Evolutionary conservation across 768 basidiomycete species (phyloP).

Genomic region (Phanerochaete sordida): DNA sequence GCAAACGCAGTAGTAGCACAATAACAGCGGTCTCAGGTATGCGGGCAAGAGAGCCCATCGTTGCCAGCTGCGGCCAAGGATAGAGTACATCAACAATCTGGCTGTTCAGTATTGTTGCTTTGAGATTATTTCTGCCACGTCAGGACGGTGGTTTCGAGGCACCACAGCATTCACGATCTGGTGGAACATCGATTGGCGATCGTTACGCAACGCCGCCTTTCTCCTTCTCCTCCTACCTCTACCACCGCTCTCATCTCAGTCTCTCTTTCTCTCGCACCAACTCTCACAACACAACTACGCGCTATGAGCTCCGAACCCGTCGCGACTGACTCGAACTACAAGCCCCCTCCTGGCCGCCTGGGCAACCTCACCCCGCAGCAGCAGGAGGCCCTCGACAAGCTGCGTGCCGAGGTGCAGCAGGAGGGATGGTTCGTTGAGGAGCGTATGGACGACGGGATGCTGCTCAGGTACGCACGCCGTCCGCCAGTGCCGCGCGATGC

Average conservation of each 20-base stretch:
- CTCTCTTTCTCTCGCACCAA: neutral
- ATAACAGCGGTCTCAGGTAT: neutral
- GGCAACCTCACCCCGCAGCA: slow-evolving; percentile 73
- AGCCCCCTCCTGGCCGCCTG: slow-evolving; percentile 65
- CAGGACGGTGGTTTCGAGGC: neutral
- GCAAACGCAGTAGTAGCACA: too few species aligned
- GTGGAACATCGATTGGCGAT: slow-evolving; percentile 5
- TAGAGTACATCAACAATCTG: neutral
- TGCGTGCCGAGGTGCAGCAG: slow-evolving; percentile 60
- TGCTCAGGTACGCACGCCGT: slow-evolving; percentile 51
- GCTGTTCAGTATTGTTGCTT: neutral
- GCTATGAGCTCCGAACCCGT: neutral
- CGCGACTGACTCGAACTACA: slow-evolving; percentile 62
- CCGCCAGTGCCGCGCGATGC: neutral
- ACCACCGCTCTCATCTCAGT: neutral
- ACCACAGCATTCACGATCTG: neutral
- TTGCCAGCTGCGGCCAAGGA: too few species aligned
- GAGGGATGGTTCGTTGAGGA: slow-evolving; percentile 58
- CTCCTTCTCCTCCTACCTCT: neutral
- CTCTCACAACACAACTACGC: neutral
- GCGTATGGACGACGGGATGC: slow-evolving; percentile 66
- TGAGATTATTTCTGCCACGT: neutral
- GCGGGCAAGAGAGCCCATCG: neutral
- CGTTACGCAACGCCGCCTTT: neutral
- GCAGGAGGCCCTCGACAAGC: slow-evolving; percentile 61